These are phyloP conservation scores for Chaetomiaceae sp. DNA, from an alignment of 2,329 filamentous ascomycete species.

Conservation along the genomic window DNA sequence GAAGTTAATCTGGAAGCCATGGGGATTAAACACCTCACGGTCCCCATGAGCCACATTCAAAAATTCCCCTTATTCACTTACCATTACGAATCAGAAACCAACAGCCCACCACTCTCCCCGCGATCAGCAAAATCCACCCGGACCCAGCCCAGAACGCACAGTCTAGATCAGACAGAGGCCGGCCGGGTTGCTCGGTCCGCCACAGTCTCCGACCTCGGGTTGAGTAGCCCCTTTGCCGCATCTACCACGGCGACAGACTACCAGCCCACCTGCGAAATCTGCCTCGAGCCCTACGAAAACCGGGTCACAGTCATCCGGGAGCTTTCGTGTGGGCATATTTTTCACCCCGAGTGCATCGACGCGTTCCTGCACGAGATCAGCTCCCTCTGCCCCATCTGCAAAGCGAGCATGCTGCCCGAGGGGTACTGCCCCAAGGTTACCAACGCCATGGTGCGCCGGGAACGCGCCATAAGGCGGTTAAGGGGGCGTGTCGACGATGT, in stretches of 20 bases:
- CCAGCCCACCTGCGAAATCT: slow-evolving; percentile 87
- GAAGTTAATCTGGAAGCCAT: slow-evolving; percentile 83
- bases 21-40: slow-evolving; percentile 76
- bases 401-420: slow-evolving; percentile 70
- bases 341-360: slow-evolving; percentile 89
- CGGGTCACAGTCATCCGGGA: slow-evolving; percentile 72
- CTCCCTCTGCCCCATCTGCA: slow-evolving; percentile 88
- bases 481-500: slow-evolving; percentile 47
- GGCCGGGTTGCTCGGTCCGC: slow-evolving; percentile 2
- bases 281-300: slow-evolving; percentile 72
- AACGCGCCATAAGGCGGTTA: slow-evolving; percentile 62
- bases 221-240: slow-evolving; percentile 22
- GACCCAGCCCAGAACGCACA: slow-evolving; percentile 9
- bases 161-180: slow-evolving; percentile 6
- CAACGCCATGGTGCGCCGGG: slow-evolving; percentile 80
- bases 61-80: slow-evolving; percentile 78
- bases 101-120: slow-evolving; percentile 36
- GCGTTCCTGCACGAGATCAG: slow-evolving; percentile 73
- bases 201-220: slow-evolving; percentile 22
- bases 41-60: slow-evolving; percentile 67
- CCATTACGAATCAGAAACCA: slow-evolving; percentile 48
- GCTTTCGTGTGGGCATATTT: slow-evolving; percentile 86
- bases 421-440: slow-evolving; percentile 68
- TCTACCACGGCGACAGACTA: slow-evolving; percentile 48
- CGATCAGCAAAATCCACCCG: slow-evolving; percentile 30